Percentiles rank a stretch among this genome's conserved stretches.
Evolutionary conservation across 2,329 filamentous ascomycete genomes (phyloP).

Genomic region (Fusarium sp.): DNA sequence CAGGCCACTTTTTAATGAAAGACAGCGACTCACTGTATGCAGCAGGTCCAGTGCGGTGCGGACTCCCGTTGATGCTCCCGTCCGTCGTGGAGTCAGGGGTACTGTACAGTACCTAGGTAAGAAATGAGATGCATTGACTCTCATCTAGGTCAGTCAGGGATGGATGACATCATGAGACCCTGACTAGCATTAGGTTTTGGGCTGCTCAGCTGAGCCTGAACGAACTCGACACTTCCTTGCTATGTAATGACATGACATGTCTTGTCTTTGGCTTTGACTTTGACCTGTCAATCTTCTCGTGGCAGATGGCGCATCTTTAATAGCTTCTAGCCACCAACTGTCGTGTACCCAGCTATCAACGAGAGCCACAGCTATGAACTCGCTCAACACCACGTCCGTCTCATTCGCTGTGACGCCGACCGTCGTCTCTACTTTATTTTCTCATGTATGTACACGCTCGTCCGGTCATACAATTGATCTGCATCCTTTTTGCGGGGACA

Average conservation of each 20-base stretch:
- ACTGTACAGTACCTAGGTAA: background rate
- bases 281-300: background rate
- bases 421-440: conserved; percentile 86
- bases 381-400: conserved; percentile 83
- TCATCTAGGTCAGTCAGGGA: conserved; percentile 7
- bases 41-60: conserved; percentile 2
- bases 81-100: conserved; percentile 39
- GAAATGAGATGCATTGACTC: conserved; percentile 19
- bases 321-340: conserved; percentile 11
- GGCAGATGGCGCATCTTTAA: conserved; percentile 29
- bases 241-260: background rate
- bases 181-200: conserved; percentile 29
- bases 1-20: conserved; percentile 35
- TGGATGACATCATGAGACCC: conserved; percentile 48
- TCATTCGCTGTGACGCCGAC: conserved; percentile 87
- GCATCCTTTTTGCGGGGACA: conserved; percentile 11
- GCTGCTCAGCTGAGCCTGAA: conserved; percentile 32
- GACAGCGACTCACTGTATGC: conserved; percentile 33
- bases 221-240: conserved; percentile 2
- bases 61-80: conserved; percentile 10
- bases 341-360: conserved; percentile 7
- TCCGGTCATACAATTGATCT: conserved; percentile 7
- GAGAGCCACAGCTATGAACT: conserved; percentile 55
- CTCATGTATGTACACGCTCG: conserved; percentile 72
- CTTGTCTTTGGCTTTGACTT: conserved; percentile 2